A percentile compares a stretch with the other conserved stretches of the same genome.
phyloP scores from a whole-genome alignment of 2,329 filamentous ascomycete species.

The Penicillium sclerotigenum region DNA sequence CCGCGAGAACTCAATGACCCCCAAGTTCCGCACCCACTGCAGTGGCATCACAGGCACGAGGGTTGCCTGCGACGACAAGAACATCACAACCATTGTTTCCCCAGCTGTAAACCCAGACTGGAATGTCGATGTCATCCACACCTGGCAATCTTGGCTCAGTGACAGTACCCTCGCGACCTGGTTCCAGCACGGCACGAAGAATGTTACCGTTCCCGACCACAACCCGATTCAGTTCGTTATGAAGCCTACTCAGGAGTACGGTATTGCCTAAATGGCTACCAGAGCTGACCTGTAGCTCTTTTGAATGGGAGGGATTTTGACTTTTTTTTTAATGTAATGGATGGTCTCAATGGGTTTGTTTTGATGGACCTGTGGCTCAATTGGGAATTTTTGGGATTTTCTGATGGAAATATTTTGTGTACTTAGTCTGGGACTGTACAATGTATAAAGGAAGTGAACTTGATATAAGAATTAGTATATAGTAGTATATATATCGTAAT shows the following conservation, averaged over 20 bases:
- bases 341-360: not conserved
- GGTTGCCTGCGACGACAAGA: conserved; percentile 27
- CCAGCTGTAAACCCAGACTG: conserved; percentile 21
- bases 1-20: conserved; percentile 26
- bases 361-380: not conserved
- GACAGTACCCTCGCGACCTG: conserved; percentile 10
- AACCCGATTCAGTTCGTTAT: conserved; percentile 1
- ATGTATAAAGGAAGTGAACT: not conserved
- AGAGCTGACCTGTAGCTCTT: not conserved
- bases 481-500: too few species aligned
- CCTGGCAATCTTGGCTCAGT: conserved; percentile 21
- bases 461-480: not conserved
- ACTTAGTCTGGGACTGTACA: not conserved
- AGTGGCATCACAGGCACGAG: conserved; percentile 24
- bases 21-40: conserved; percentile 37
- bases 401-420: not conserved
- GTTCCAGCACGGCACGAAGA: conserved; percentile 4
- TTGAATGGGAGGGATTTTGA: not conserved
- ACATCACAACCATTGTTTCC: conserved; percentile 22
- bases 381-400: not conserved
- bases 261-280: not conserved
- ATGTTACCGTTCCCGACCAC: conserved; percentile 4
- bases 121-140: conserved; percentile 29
- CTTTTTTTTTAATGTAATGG: conserved; percentile 1
- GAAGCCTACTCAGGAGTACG: conserved; percentile 9